These are phyloP conservation scores for Phaseolus coccineus DNA, from an alignment of 331 rosid genomes.

Conservation along the genomic window DNA sequence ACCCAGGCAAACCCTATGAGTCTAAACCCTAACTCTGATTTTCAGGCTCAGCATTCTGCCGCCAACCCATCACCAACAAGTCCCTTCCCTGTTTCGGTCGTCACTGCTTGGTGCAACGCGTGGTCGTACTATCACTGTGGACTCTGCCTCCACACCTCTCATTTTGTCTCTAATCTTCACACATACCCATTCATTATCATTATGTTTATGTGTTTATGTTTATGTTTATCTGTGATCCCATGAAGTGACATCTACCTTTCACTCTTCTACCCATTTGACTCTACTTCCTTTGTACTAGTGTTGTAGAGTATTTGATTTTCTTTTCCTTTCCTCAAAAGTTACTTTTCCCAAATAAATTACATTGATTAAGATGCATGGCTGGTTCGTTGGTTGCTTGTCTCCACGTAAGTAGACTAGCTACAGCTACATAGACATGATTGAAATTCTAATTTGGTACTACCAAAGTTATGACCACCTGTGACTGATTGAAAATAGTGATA, in stretches of 20 bases:
- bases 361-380: neutral
- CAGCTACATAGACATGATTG: neutral
- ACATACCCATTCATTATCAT: too few relatives aligned
- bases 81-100: conserved; percentile 47
- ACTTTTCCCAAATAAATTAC: neutral
- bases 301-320: neutral
- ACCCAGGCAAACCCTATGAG: conserved; percentile 50
- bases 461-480: neutral
- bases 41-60: conserved; percentile 39
- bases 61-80: conserved; percentile 37
- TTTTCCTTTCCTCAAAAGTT: neutral
- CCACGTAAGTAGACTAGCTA: neutral
- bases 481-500: neutral
- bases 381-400: neutral
- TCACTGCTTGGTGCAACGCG: conserved; percentile 54
- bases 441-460: neutral
- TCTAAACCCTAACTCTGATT: conserved; percentile 43
- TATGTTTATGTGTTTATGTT: too few relatives aligned
- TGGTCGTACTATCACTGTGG: conserved; percentile 58
- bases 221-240: conserved; percentile 26
- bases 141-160: conserved; percentile 29
- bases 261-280: neutral
- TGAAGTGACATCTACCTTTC: neutral
- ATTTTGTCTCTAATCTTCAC: too few relatives aligned
- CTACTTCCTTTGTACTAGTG: neutral